These are phyloP conservation scores for Adansonia digitata DNA, from an alignment of 345 rosid species.

Conservation along the genomic window DNA sequence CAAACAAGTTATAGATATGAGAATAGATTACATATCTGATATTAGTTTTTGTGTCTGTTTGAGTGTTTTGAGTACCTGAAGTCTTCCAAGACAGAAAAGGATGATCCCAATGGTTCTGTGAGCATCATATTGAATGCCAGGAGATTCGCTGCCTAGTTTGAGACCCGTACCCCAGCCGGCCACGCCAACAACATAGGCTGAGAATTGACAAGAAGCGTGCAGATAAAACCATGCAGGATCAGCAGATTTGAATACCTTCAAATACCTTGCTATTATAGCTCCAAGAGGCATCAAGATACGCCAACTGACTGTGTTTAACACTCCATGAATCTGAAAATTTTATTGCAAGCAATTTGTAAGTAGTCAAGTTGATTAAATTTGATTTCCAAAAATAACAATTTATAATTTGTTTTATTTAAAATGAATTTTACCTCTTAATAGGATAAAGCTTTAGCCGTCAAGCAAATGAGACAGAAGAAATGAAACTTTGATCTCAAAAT, in stretches of 20 bases:
- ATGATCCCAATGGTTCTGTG: slow-evolving; percentile 74
- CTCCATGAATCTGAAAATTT: slow-evolving; percentile 71
- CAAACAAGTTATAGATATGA: neutral
- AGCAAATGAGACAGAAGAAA: too few relatives aligned
- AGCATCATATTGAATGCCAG: slow-evolving; percentile 37
- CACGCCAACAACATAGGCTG: slow-evolving; percentile 71
- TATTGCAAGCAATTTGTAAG: neutral
- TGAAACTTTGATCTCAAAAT: neutral
- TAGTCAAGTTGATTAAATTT: neutral
- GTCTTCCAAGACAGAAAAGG: slow-evolving; percentile 76
- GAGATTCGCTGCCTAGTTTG: slow-evolving; percentile 69
- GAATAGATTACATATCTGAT: neutral
- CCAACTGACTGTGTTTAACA: slow-evolving; percentile 78
- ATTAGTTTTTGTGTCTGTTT: too few relatives aligned
- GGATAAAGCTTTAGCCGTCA: too few relatives aligned
- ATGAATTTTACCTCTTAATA: neutral
- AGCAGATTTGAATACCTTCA: slow-evolving; percentile 72
- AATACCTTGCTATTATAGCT: slow-evolving; percentile 67
- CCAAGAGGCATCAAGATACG: slow-evolving; percentile 84
- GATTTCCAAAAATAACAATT: neutral
- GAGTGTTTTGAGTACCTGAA: slow-evolving; percentile 47
- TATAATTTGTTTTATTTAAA: neutral
- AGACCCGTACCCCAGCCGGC: slow-evolving; percentile 92
- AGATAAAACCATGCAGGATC: slow-evolving; percentile 88
- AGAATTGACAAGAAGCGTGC: slow-evolving; percentile 64